These are phyloP conservation scores for Chaetoscypha palmicola DNA, from an alignment of 2,329 filamentous ascomycete genomes.

Conservation along the genomic window DNA sequence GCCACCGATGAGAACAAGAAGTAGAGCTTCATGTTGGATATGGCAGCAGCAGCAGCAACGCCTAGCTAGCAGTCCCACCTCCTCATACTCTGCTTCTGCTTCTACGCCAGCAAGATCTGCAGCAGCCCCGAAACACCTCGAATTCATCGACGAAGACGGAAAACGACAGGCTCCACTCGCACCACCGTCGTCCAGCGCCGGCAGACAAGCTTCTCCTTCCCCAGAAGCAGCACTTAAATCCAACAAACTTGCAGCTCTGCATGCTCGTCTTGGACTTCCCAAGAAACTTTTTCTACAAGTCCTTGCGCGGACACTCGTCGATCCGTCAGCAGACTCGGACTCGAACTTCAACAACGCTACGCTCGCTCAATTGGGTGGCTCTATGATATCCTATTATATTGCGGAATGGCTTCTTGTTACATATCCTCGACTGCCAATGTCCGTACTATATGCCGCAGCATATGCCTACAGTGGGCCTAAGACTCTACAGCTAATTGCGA, in stretches of 20 bases:
- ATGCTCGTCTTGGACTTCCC: constrained; percentile 79
- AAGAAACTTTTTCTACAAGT: constrained; percentile 77
- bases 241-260: constrained; percentile 85
- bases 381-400: constrained; percentile 82
- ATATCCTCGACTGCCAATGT: constrained; percentile 84
- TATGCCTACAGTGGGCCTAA: constrained; percentile 74
- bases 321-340: constrained; percentile 74
- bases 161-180: constrained; percentile 8
- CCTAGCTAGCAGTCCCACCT: constrained; percentile 20
- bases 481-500: constrained; percentile 65
- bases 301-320: constrained; percentile 77
- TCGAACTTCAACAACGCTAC: constrained; percentile 82
- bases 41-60: constrained; percentile 28
- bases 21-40: constrained; percentile 36
- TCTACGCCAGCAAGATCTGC: not conserved
- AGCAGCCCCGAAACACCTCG: constrained; percentile 6
- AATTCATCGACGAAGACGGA: constrained; percentile 26
- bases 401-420: constrained; percentile 81
- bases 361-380: constrained; percentile 71
- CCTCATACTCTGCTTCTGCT: constrained; percentile 6
- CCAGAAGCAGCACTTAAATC: constrained; percentile 61
- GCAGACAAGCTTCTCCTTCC: constrained; percentile 56
- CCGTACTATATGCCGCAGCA: constrained; percentile 80
- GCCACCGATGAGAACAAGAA: constrained; percentile 15
- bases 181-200: not conserved